Evolutionary conservation across 2,329 filamentous ascomycete genomes (phyloP).

Genomic region (Fusarium neocosmosporiellum): DNA sequence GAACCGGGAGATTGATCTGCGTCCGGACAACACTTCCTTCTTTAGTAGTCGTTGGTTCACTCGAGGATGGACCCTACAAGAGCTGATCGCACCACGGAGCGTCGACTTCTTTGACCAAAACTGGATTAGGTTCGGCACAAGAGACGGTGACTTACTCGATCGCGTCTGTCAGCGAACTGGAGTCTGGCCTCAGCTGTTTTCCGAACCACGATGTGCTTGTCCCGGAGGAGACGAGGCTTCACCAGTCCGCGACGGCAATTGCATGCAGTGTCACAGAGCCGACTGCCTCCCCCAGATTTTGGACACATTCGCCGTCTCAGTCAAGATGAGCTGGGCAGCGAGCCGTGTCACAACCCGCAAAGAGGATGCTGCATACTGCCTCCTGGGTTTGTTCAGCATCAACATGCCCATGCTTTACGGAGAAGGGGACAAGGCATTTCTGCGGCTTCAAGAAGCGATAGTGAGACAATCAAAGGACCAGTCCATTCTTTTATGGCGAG

Average conservation of each 20-base stretch:
- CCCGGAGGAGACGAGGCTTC: neutral
- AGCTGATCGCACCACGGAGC: conserved; percentile 44
- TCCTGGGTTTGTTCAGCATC: conserved; percentile 45
- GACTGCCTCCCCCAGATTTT: conserved; percentile 36
- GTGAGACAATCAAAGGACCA: conserved; percentile 39
- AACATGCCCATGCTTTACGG: conserved; percentile 47
- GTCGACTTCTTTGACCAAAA: conserved; percentile 44
- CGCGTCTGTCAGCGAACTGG: conserved; percentile 30
- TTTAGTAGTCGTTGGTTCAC: conserved; percentile 38
- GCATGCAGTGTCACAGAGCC: conserved; percentile 4
- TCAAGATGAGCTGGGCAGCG: conserved; percentile 45
- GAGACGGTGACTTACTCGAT: conserved; percentile 27
- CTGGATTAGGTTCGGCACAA: conserved; percentile 44
- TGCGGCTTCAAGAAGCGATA: conserved; percentile 40
- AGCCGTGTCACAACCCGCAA: conserved; percentile 39
- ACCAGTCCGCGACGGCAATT: conserved; percentile 32
- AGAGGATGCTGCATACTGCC: conserved; percentile 47
- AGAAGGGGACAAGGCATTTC: conserved; percentile 42
- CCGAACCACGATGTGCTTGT: conserved; percentile 33
- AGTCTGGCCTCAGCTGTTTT: conserved; percentile 33
- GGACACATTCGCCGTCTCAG: conserved; percentile 37
- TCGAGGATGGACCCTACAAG: conserved; percentile 44
- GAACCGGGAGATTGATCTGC: neutral
- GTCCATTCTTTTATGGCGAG: conserved; percentile 36
- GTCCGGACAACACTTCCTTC: conserved; percentile 13